Base-by-base conservation (phyloP, 1,284 basidiomycete genomes). In the Fistulinella cinereoalba region DNA sequence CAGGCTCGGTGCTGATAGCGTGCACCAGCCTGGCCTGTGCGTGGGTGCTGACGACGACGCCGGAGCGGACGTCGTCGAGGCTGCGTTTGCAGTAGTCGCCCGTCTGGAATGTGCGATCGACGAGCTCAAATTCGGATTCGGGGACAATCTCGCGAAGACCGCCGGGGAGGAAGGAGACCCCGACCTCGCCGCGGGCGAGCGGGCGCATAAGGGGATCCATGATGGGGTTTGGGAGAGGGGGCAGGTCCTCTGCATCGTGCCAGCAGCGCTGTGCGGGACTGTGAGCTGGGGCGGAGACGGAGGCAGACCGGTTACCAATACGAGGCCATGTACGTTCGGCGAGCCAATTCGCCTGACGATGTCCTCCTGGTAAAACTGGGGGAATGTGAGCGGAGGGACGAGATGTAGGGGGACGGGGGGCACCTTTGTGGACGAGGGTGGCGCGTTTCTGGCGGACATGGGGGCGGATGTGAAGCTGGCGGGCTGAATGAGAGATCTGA, bases 81-180 rank as follows among this genome's bases (percentile, higher is more conserved):
- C 77, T 80, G 38, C 83, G 80, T 70, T 96, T 96, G 72, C 91
- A 88, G 44, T 88, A 75, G 65, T 96, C 93, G 23, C 92, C 91
- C 13, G 76, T 74, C 53, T 88, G 80, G 57, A 96, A 85, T 33
- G 77, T 78, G 44, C 93, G 85, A 67, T 94, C 89, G 44, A 90
- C 71, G 11, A 96, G 79, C n/a, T 70, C 69, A 50, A 91, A 75
- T 9, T 83, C 74, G 11, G 80, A 74, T 62, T 92, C 89, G 6
- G 72, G 73, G 13, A 90, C 71, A 54, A 95, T 91, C 60, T 87
- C 80, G 49, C 86, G 79, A 48, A 71, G 65, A 47, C 78, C 72
- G 36, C 68, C 72, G 3, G 76, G 73, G 36, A 85, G 73, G 66
- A 85, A 88, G 31, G 85, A 83, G 29, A 94, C 82, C 37, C 88